A percentile compares a stretch with the other conserved stretches of the same genome.
These are phyloP conservation scores for Globisporangium canariense DNA, from an alignment of 352 stramenopile species.

Conservation along the genomic window DNA sequence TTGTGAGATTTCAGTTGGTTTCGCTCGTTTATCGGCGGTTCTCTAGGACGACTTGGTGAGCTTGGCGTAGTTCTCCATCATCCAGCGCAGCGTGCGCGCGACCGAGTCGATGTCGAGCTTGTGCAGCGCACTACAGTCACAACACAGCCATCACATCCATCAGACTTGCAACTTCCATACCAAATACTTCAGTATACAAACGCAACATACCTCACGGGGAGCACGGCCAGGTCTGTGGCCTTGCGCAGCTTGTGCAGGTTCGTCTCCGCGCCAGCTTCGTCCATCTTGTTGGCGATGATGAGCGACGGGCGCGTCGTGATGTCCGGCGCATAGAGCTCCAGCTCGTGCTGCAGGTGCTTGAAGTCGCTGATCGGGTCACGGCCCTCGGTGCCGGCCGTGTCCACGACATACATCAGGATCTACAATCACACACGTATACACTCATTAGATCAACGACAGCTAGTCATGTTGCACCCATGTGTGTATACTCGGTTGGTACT, in stretches of 20 bases:
- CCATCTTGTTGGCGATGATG: conserved; percentile 90
- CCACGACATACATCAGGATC: conserved; percentile 86
- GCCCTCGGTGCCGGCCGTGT: conserved; percentile 75
- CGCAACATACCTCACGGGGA: conserved; percentile 70
- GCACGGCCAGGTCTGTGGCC: conserved; percentile 65
- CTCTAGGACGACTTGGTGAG: conserved; percentile 52
- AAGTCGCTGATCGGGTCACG: conserved; percentile 78
- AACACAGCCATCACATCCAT: neutral
- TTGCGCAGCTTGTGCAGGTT: conserved; percentile 74
- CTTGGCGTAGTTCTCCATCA: conserved; percentile 62
- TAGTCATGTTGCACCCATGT: neutral
- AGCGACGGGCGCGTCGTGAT: conserved; percentile 84
- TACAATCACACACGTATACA: conserved; percentile 17
- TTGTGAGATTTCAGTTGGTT: neutral
- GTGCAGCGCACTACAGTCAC: conserved; percentile 61
- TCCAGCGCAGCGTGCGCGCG: conserved; percentile 66
- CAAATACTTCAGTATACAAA: neutral
- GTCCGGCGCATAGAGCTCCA: conserved; percentile 84
- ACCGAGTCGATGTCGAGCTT: conserved; percentile 85
- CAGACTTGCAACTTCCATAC: neutral
- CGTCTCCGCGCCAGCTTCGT: conserved; percentile 72
- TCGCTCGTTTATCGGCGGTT: neutral
- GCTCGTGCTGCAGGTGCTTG: conserved; percentile 72
- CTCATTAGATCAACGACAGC: neutral
- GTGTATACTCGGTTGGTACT: neutral